Evolutionary conservation across 495 filamentous ascomycete genomes (phyloP), one percentile per base, ranked within the genome.

Genomic region (Penicillium simplicissimum): DNA sequence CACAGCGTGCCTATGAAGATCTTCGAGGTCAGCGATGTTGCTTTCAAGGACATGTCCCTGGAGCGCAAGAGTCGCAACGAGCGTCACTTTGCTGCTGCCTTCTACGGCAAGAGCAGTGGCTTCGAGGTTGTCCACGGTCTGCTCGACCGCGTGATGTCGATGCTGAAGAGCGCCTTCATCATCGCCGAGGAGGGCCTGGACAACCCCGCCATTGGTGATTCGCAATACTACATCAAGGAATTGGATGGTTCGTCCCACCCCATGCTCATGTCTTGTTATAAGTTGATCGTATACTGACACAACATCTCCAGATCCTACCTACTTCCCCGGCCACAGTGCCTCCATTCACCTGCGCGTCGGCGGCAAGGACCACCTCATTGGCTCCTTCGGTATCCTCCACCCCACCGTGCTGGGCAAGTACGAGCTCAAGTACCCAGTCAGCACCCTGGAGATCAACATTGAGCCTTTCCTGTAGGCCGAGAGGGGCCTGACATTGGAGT

Each of bases 61-160:
- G 96, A 98, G 81, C 86, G 95, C 52, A 90, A 90, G 78, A 88
- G 85, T 62, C 81, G 92, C 61, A 99, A 99, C 69, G 93, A 97
- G 82, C 78, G 93, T 25, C 94, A 93, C 74, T 97, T 96, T 76
- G 93, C 91, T 17, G 95, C 92, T n/a, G 93, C 93, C 0, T 96
- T 88, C 82, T 95, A 91, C 72, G 94, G 93, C 63, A 97, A 96
- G 84, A 90, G 84, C n/a, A 91, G 88, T 63, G 95, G 95, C 17
- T 99, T 99, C 76, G 96, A 99, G 75, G 79, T 96, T 53, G 92
- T 99, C 7, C 96, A 98, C 79, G 96, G 95, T 52, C 80, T 99
- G 62, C 74, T 99, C 31, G 95, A 98, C 71, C 87, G 95, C 15
- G 79, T 97, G 58, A 88, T 99, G 85, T 79, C 89, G 43, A 98